Percentiles rank a stretch among this genome's conserved stretches.
phyloP scores from a whole-genome alignment of 176 grass and related monocot species.

The Cenchrus fungigraminus region DNA sequence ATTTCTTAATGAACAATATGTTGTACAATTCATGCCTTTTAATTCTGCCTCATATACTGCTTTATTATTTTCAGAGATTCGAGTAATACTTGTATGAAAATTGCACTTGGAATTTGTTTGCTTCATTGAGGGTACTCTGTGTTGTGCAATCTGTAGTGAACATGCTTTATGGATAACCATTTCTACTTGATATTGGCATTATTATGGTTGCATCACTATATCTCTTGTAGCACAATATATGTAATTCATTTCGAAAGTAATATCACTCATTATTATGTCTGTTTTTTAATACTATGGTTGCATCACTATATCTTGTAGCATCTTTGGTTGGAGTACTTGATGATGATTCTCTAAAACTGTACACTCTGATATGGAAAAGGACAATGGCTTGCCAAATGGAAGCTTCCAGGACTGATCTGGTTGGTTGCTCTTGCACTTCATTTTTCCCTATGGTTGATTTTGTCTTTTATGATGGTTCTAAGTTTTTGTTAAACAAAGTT shows the following conservation, averaged over 20 bases:
- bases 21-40: constrained; percentile 6
- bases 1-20: constrained; percentile 16
- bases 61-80: constrained; percentile 8
- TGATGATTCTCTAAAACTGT: constrained; percentile 87
- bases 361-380: constrained; percentile 90
- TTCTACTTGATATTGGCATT: constrained; percentile 24
- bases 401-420: constrained; percentile 73
- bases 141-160: constrained; percentile 26
- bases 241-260: constrained; percentile 17
- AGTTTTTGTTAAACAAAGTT: not conserved
- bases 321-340: constrained; percentile 81
- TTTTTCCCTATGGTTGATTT: constrained; percentile 39
- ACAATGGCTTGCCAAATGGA: constrained; percentile 97
- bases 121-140: not conserved
- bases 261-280: constrained; percentile 21
- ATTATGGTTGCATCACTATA: not conserved
- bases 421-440: constrained; percentile 45
- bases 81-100: not conserved
- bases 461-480: constrained; percentile 13
- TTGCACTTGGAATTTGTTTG: not conserved
- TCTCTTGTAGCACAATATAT: not conserved
- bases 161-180: constrained; percentile 4
- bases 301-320: constrained; percentile 58
- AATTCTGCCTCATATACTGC: constrained; percentile 20
- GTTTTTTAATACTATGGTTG: constrained; percentile 34